phyloP scores from a whole-genome alignment of 1,284 basidiomycete genomes.

The Cystobasidium pallidum region DNA sequence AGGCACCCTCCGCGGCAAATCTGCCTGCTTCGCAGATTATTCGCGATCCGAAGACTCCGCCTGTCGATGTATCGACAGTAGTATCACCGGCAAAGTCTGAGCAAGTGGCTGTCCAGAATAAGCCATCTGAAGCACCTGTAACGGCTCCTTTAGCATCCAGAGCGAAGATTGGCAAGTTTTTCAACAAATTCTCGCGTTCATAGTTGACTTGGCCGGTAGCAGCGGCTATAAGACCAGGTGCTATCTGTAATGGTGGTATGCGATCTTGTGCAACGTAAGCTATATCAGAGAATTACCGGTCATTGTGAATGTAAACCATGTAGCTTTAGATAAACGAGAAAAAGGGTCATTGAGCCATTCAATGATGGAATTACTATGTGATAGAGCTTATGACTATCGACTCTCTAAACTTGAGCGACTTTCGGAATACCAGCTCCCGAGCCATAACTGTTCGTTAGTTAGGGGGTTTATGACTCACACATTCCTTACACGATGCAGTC shows the following conservation, averaged over 20 bases:
- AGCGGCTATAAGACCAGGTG: too few species aligned
- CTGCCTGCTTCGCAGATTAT: constrained; percentile 12
- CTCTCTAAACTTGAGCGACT: too few species aligned
- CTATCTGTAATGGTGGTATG: too few species aligned
- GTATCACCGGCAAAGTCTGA: background rate
- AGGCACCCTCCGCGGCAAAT: background rate
- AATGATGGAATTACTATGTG: too few species aligned
- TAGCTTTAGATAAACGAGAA: background rate
- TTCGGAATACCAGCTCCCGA: too few species aligned
- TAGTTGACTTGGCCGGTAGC: background rate
- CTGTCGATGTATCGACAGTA: background rate
- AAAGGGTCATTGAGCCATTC: too few species aligned
- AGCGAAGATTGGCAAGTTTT: constrained; percentile 39
- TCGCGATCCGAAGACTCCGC: constrained; percentile 26
- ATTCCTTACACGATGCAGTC: too few species aligned
- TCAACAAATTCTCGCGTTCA: constrained; percentile 32
- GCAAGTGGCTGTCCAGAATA: background rate
- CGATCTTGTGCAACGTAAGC: too few species aligned
- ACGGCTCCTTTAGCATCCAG: constrained; percentile 6
- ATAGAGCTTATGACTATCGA: too few species aligned
- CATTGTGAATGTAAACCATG: background rate
- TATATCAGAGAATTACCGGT: too few species aligned
- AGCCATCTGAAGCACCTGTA: background rate
- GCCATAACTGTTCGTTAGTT: too few species aligned
- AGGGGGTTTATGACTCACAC: too few species aligned